A percentile compares a stretch with the other conserved stretches of the same genome.
Conservation (phyloP, 345 rosid species). For the Adansonia digitata region DNA sequence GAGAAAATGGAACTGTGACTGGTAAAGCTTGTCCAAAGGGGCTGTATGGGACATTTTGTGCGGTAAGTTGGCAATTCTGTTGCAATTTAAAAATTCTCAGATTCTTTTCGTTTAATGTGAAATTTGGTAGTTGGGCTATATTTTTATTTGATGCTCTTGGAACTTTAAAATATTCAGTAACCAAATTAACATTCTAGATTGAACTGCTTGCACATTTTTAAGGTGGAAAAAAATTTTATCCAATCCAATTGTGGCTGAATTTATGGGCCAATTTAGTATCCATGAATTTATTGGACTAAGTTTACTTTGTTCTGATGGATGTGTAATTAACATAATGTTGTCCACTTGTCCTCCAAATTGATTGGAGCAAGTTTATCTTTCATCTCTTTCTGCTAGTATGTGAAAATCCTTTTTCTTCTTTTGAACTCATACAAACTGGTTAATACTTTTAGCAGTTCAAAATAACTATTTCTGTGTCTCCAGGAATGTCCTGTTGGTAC, state of each 20-base stretch:
- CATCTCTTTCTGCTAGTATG: not conserved
- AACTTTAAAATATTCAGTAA: not conserved
- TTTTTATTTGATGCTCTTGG: not conserved
- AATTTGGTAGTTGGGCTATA: not conserved
- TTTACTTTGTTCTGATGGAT: not conserved
- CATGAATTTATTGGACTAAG: not conserved
- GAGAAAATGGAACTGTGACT: slow-evolving; percentile 82
- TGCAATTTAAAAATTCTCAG: not conserved
- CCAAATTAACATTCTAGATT: not conserved
- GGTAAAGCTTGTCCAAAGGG: slow-evolving; percentile 96
- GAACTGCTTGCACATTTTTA: not conserved
- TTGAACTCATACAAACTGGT: not conserved
- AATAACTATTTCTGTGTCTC: slow-evolving; percentile 17
- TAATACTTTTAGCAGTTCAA: not conserved
- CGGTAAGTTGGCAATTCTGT: slow-evolving; percentile 35
- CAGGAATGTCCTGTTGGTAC: slow-evolving; percentile 98
- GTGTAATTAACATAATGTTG: not conserved
- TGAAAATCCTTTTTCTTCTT: not conserved
- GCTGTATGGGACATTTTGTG: slow-evolving; percentile 81
- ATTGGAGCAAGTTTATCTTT: not conserved
- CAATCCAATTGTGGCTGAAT: not conserved
- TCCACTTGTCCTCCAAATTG: not conserved
- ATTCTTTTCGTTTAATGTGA: not conserved
- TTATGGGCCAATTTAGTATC: not conserved
- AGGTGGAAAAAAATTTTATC: not conserved